A percentile compares a stretch with the other conserved stretches of the same genome.
Conservation (phyloP, 352 stramenopile genomes). For the Phytophthora pinifolia region DNA sequence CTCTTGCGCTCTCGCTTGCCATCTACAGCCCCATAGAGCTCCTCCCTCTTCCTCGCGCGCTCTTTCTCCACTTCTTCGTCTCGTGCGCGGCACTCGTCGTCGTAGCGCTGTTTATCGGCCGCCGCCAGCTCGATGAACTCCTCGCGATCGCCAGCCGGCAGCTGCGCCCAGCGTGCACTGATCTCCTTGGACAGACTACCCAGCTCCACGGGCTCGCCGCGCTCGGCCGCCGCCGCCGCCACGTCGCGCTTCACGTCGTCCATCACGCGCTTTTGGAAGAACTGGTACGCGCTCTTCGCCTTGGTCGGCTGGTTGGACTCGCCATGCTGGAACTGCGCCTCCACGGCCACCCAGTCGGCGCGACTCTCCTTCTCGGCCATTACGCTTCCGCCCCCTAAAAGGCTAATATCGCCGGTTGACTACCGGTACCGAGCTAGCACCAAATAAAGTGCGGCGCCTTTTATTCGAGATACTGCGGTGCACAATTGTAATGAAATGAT, state of each 20-base stretch:
- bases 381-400: neutral
- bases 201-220: constrained; percentile 56
- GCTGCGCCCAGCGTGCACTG: constrained; percentile 72
- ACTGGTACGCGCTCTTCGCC: constrained; percentile 74
- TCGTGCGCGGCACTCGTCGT: constrained; percentile 70
- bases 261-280: constrained; percentile 80
- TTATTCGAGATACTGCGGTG: neutral
- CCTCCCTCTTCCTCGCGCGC: constrained; percentile 72
- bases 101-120: constrained; percentile 64
- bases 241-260: constrained; percentile 64
- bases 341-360: constrained; percentile 76
- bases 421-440: too few species aligned
- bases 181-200: constrained; percentile 74
- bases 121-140: constrained; percentile 70
- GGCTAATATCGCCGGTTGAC: too few species aligned
- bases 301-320: constrained; percentile 51
- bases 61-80: constrained; percentile 75
- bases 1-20: constrained; percentile 85
- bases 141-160: constrained; percentile 60
- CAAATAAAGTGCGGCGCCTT: neutral
- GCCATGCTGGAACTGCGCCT: constrained; percentile 69
- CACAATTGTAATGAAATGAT: neutral
- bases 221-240: constrained; percentile 38
- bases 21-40: constrained; percentile 68
- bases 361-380: constrained; percentile 67